phyloP scores from a whole-genome alignment of 768 basidiomycete species.

The Suillus tomentosus region DNA sequence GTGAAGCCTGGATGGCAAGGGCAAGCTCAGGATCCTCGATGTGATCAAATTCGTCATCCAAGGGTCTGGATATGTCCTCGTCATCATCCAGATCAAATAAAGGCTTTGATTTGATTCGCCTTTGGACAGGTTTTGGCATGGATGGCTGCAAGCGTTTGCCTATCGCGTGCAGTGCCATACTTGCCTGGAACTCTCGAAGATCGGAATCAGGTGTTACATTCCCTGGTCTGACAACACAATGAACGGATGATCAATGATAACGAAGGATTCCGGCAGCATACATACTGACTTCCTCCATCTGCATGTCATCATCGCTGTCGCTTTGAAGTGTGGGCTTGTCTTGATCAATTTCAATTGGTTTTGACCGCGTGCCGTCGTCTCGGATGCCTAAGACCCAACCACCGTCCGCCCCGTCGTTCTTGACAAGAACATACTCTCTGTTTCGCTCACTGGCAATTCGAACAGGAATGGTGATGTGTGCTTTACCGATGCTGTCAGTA shows the following conservation, averaged over 20 bases:
- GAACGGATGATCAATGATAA: conserved; percentile 14
- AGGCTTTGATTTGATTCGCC: conserved; percentile 41
- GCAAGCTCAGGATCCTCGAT: conserved; percentile 60
- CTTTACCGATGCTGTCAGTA: conserved; percentile 90
- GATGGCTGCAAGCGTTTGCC: conserved; percentile 44
- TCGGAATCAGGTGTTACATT: conserved; percentile 53
- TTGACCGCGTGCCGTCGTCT: conserved; percentile 80
- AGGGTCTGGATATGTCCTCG: conserved; percentile 35
- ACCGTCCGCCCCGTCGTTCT: conserved; percentile 83
- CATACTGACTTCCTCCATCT: conserved; percentile 85
- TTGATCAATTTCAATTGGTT: conserved; percentile 85
- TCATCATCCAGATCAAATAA: conserved; percentile 59
- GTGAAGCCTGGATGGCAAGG: conserved; percentile 62
- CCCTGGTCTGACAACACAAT: conserved; percentile 30
- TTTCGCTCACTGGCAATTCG: conserved; percentile 96
- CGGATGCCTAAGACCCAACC: conserved; percentile 95
- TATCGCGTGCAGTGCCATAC: conserved; percentile 63
- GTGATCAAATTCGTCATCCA: conserved; percentile 30
- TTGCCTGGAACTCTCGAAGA: conserved; percentile 59
- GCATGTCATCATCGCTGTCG: conserved; percentile 52
- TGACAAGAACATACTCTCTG: conserved; percentile 91
- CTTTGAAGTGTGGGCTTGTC: conserved; percentile 43
- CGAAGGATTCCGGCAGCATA: conserved; percentile 34
- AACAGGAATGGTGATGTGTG: conserved; percentile 86
- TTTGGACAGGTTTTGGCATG: conserved; percentile 31